A percentile compares a stretch with the other conserved stretches of the same genome.
Conservation (phyloP, 176 grass and related monocot genomes). For the Elaeis guineensis region DNA sequence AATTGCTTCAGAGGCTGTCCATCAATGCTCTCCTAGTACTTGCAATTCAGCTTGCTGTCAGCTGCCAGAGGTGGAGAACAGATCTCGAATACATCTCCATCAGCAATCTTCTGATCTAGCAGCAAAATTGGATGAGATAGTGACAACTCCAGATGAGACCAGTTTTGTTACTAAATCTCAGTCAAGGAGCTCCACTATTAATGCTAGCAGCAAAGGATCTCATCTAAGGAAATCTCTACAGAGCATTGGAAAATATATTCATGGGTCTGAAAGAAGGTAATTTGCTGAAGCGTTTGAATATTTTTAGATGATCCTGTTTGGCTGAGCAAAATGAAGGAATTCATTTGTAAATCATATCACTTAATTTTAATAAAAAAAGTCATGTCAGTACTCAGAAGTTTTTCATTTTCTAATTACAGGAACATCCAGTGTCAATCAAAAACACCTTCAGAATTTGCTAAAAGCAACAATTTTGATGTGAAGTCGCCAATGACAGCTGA, state of each 20-base stretch:
- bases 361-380: too few relatives aligned
- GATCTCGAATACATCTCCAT: slow-evolving; percentile 38
- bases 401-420: slow-evolving; percentile 32
- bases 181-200: slow-evolving; percentile 28
- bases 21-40: slow-evolving; percentile 22
- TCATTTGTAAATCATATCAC: too few relatives aligned
- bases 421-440: slow-evolving; percentile 33
- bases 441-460: slow-evolving; percentile 28
- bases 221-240: slow-evolving; percentile 87
- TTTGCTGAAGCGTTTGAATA: too few relatives aligned
- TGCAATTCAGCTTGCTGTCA: slow-evolving; percentile 14
- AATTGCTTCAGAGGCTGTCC: slow-evolving; percentile 24
- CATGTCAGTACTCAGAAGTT: too few relatives aligned
- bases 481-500: slow-evolving; percentile 31
- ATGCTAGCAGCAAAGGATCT: slow-evolving; percentile 51
- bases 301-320: background rate
- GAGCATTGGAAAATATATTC: slow-evolving; percentile 79
- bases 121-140: slow-evolving; percentile 31
- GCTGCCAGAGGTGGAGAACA: slow-evolving; percentile 17
- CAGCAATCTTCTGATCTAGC: slow-evolving; percentile 33
- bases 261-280: slow-evolving; percentile 72
- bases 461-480: slow-evolving; percentile 20
- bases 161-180: slow-evolving; percentile 34
- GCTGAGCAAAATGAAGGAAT: background rate
- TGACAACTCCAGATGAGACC: slow-evolving; percentile 17